Evolutionary conservation across 2,329 filamentous ascomycete species (phyloP).

Genomic region (Fusarium stilboides): DNA sequence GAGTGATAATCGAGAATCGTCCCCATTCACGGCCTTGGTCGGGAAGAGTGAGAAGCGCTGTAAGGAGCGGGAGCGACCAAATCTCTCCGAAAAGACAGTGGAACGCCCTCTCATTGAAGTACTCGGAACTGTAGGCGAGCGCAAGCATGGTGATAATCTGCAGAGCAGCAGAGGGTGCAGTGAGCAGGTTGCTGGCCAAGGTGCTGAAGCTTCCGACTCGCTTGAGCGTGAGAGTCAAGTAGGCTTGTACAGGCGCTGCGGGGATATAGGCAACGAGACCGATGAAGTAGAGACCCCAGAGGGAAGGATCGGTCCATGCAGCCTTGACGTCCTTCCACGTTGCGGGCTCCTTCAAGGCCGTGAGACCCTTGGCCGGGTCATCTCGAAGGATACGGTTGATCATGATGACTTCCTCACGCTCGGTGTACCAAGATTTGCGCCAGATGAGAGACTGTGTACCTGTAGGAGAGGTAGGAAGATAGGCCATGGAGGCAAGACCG

Average conservation of each 20-base stretch:
- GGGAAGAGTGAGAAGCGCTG: constrained; percentile 66
- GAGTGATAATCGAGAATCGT: constrained; percentile 65
- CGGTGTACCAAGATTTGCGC: constrained; percentile 76
- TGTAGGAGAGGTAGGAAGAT: constrained; percentile 75
- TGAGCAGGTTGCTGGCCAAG: constrained; percentile 74
- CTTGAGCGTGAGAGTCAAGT: constrained; percentile 70
- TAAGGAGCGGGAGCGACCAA: constrained; percentile 67
- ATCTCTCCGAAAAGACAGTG: constrained; percentile 67
- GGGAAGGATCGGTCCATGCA: constrained; percentile 62
- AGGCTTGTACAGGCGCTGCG: constrained; percentile 62
- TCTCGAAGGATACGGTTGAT: constrained; percentile 72
- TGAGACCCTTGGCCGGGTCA: constrained; percentile 68
- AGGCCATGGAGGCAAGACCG: constrained; percentile 68
- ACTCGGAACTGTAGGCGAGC: constrained; percentile 68
- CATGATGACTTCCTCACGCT: constrained; percentile 79
- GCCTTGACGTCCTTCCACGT: constrained; percentile 61
- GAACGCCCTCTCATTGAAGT: constrained; percentile 68
- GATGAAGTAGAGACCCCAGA: constrained; percentile 67
- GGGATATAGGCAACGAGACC: constrained; percentile 66
- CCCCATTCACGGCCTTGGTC: constrained; percentile 65
- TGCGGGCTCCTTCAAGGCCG: constrained; percentile 60
- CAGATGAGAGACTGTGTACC: constrained; percentile 74
- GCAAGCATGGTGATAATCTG: constrained; percentile 71
- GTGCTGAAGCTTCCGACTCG: constrained; percentile 69
- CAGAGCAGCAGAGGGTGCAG: constrained; percentile 70